Evolutionary conservation across 164 flowering plant species (phyloP).

Genomic region (Saururus chinensis): DNA sequence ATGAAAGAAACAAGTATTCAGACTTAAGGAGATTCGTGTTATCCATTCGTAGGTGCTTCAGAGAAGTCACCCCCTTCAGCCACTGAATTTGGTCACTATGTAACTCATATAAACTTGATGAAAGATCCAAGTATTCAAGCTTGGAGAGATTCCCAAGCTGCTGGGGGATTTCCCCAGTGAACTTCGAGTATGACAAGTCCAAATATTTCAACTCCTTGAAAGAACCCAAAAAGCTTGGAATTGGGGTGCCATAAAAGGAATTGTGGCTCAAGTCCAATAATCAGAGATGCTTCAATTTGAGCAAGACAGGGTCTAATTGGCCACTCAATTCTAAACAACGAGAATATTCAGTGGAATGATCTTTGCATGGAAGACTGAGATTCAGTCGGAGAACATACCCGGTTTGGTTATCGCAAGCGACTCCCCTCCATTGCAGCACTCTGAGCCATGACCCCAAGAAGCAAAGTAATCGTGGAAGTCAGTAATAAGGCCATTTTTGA

Average conservation of each 20-base stretch:
- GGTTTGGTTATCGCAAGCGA: not conserved
- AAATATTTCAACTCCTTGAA: constrained; percentile 7
- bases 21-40: constrained; percentile 1
- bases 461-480: not conserved
- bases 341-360: no score
- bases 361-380: no score
- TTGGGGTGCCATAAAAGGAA: not conserved
- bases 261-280: constrained; percentile 10
- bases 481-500: no score
- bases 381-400: not conserved
- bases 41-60: constrained; percentile 6
- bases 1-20: not conserved
- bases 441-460: not conserved
- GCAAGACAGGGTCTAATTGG: constrained; percentile 4
- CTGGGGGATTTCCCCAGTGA: constrained; percentile 5
- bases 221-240: constrained; percentile 10
- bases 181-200: constrained; percentile 1
- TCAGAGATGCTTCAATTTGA: constrained; percentile 5
- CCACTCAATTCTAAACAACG: no score
- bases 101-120: not conserved
- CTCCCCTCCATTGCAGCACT: constrained; percentile 1
- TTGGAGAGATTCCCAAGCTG: constrained; percentile 13
- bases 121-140: not conserved
- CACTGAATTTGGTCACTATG: constrained; percentile 1
- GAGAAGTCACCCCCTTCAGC: constrained; percentile 5